Conservation (phyloP, 257 asterid species). For the Nicotiana obtusifolia region DNA sequence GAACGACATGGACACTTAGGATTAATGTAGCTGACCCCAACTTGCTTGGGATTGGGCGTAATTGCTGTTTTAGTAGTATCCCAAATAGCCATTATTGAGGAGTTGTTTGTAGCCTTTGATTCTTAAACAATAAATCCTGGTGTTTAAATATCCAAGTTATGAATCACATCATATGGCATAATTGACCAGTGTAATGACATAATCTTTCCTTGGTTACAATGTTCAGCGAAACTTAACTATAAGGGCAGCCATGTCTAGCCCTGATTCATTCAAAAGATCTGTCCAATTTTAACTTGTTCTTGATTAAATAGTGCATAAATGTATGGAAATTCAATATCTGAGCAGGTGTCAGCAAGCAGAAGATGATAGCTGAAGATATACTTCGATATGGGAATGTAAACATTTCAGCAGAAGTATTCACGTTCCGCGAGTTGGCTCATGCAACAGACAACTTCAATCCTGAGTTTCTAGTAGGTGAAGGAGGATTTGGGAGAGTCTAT, state of each 20-base stretch:
- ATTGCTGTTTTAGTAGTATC: neutral
- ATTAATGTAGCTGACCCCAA: neutral
- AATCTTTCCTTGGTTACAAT: neutral
- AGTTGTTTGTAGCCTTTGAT: neutral
- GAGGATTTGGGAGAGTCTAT: slow-evolving; percentile 88
- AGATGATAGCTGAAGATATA: slow-evolving; percentile 44
- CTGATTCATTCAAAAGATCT: neutral
- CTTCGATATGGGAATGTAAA: slow-evolving; percentile 32
- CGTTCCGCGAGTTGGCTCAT: slow-evolving; percentile 70
- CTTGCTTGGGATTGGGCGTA: neutral
- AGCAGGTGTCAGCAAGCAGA: slow-evolving; percentile 47
- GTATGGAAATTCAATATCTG: neutral
- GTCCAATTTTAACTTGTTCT: neutral
- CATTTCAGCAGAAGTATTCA: slow-evolving; percentile 62
- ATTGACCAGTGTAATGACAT: no score
- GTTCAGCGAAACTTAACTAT: no score
- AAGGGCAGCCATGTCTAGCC: neutral
- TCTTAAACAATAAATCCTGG: neutral
- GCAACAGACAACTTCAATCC: slow-evolving; percentile 81
- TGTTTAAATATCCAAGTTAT: no score
- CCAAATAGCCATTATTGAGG: neutral
- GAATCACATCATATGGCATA: no score
- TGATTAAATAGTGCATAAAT: neutral
- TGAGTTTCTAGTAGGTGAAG: slow-evolving; percentile 71
- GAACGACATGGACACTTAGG: neutral